Evolutionary conservation across 306 rosid genomes (phyloP), one percentile per base, ranked within the genome.

Genomic region (Ormosia semicastrata): DNA sequence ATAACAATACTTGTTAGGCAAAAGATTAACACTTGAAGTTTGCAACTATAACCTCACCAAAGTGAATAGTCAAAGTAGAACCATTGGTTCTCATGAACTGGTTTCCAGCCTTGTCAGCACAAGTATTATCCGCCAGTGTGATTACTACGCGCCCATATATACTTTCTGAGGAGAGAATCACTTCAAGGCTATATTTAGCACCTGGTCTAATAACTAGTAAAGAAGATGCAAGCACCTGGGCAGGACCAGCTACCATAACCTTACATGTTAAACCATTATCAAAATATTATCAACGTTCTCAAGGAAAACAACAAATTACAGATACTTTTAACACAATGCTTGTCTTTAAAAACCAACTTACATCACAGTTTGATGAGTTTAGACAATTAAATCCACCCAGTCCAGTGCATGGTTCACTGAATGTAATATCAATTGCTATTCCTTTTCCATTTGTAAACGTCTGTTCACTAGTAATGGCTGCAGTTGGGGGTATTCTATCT

Each of bases 401-500:
- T 53, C 90, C 92, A 1, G 54, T 73, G 84, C 96, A 91, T 73
- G 84, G 85, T 83, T 91, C 88, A 71, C 85, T 88, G 88, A 89
- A 91, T 37, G 79, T 83, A 67, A 89, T 37, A 67, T 83, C 88
- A 81, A 91, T 62, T 81, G 80, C 43, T 77, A 88, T 39, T 66
- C 62, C 85, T 68, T 85, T 44, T 17, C 88, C 88, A 82, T 81
- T 89, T 37, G 92, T 89, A 17, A 83, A 84, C 17, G 58, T 85
- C 67, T 74, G 83, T 32, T 85, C 53, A 47, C 89, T 83, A 49
- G 76, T 69, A 73, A 91, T 83, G 10, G 81, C 79, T 73, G 93
- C 96, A 65, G 92, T 86, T 85, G 96, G 96, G 3, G 89, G 81
- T 29, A 80, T 81, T 73, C 89, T 88, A 82, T 91, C 96, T 91